Percentiles rank a stretch among this genome's conserved stretches.
phyloP scores from a whole-genome alignment of 2,329 filamentous ascomycete species.

The Aspergillus niger region DNA sequence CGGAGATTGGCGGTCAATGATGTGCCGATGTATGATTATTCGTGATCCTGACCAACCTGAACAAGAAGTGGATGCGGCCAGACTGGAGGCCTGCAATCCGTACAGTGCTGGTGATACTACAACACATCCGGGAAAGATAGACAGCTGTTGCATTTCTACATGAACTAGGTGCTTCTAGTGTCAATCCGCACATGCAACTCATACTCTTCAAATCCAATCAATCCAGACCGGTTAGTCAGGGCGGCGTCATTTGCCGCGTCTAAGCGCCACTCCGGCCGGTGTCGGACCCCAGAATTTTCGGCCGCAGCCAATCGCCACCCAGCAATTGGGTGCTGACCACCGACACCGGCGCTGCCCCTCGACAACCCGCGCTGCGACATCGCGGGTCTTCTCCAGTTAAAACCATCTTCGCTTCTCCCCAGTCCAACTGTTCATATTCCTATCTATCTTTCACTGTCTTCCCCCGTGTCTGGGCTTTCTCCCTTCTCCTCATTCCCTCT shows the following conservation, averaged over 20 bases:
- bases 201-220: conserved; percentile 13
- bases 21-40: background rate
- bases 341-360: conserved; percentile 41
- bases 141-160: background rate
- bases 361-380: conserved; percentile 35
- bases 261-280: conserved; percentile 21
- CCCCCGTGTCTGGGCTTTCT: conserved; percentile 16
- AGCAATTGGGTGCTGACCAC: conserved; percentile 37
- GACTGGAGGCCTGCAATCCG: too few relatives aligned
- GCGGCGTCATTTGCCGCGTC: conserved; percentile 4
- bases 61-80: background rate
- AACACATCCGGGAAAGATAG: background rate
- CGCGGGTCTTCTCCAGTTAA: conserved; percentile 30
- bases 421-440: background rate
- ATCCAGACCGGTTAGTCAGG: conserved; percentile 15
- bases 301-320: conserved; percentile 28
- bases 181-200: background rate
- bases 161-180: background rate
- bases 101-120: background rate
- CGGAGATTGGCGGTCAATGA: background rate
- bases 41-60: background rate
- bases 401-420: conserved; percentile 19
- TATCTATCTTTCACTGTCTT: background rate
- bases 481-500: background rate
- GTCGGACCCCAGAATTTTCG: conserved; percentile 9